phyloP scores from a whole-genome alignment of 768 basidiomycete species.

The Pleurotus pulmonarius region DNA sequence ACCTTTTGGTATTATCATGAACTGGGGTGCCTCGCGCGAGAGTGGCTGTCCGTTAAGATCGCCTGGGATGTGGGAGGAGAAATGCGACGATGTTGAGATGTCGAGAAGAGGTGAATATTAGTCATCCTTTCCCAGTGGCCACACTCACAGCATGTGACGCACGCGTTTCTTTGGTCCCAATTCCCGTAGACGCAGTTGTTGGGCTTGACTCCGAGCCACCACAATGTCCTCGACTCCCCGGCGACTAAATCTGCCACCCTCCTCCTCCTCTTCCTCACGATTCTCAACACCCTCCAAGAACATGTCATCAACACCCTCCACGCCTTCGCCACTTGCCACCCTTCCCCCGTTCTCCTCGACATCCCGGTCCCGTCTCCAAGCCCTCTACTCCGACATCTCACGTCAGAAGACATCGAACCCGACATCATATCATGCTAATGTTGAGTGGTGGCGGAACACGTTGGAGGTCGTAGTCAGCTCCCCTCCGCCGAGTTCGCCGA shows the following conservation, averaged over 20 bases:
- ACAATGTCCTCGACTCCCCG: not conserved
- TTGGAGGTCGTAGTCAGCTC: constrained; percentile 57
- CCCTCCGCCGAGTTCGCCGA: no score
- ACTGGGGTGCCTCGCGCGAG: no score
- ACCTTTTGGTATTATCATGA: no score
- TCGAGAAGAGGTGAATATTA: no score
- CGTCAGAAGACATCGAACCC: constrained; percentile 84
- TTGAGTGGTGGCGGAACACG: constrained; percentile 83
- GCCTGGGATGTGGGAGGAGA: no score
- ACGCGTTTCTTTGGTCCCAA: not conserved
- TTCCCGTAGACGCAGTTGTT: no score
- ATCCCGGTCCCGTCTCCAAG: constrained; percentile 58
- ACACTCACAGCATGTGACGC: not conserved
- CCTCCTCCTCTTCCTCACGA: constrained; percentile 10
- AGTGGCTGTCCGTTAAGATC: no score
- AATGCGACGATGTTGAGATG: no score
- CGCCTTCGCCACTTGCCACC: constrained; percentile 15
- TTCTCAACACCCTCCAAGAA: not conserved
- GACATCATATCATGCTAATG: constrained; percentile 71
- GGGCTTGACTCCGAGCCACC: not conserved
- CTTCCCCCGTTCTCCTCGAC: constrained; percentile 45
- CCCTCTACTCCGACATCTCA: constrained; percentile 86
- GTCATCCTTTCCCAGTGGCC: not conserved
- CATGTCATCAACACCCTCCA: not conserved
- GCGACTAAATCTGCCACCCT: not conserved